These are phyloP conservation scores for Colletotrichum falcatum DNA, from an alignment of 2,329 filamentous ascomycete genomes.

Conservation along the genomic window DNA sequence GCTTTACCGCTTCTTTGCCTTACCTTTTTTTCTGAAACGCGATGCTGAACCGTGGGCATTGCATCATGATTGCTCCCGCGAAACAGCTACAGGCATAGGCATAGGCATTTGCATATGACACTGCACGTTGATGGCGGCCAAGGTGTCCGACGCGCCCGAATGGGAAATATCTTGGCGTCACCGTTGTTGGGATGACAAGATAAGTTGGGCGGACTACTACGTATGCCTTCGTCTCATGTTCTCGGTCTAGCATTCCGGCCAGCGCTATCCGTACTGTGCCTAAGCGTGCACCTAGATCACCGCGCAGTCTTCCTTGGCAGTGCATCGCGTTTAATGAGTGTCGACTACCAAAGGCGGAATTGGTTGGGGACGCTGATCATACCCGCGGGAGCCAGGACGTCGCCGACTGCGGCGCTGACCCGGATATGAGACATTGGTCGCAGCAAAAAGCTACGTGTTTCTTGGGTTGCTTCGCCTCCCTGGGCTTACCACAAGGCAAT, in stretches of 20 bases:
- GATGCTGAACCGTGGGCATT: not conserved
- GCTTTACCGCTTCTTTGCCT: slow-evolving; percentile 29
- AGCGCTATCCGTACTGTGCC: not conserved
- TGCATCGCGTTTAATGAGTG: slow-evolving; percentile 6
- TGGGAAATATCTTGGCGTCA: slow-evolving; percentile 8
- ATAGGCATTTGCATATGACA: slow-evolving; percentile 7
- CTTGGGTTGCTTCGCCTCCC: slow-evolving; percentile 1
- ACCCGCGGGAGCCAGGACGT: slow-evolving; percentile 16
- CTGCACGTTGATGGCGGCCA: not conserved
- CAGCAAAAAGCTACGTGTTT: slow-evolving; percentile 17
- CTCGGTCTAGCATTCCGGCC: not conserved
- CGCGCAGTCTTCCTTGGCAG: slow-evolving; percentile 22
- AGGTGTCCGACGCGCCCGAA: slow-evolving; percentile 9
- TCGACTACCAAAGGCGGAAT: slow-evolving; percentile 9
- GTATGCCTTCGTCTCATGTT: slow-evolving; percentile 29
- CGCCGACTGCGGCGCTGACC: not conserved
- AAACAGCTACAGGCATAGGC: not conserved
- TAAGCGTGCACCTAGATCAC: not conserved
- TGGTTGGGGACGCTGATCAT: not conserved
- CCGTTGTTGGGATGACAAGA: slow-evolving; percentile 28
- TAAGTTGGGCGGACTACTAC: slow-evolving; percentile 8
- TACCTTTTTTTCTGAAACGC: not conserved
- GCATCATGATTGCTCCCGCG: slow-evolving; percentile 3
- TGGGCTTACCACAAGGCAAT: not conserved
- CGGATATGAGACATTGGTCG: slow-evolving; percentile 14